Percentiles rank a stretch among this genome's conserved stretches.
Evolutionary conservation across 2,329 filamentous ascomycete genomes (phyloP).

Genomic region (Fusarium anguioides): DNA sequence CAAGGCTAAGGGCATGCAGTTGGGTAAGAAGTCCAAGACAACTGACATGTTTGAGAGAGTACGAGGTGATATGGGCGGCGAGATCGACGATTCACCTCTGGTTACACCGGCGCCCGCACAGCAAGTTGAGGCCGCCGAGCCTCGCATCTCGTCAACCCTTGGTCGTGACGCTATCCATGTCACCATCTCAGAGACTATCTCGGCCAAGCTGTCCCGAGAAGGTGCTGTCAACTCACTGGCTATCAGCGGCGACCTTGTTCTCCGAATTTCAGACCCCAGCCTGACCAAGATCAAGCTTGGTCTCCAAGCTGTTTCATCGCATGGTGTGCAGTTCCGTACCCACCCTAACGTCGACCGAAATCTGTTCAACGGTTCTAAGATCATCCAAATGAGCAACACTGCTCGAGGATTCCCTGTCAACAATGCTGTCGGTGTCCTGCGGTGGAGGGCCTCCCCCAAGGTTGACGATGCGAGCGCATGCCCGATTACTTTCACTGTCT

Average conservation of each 20-base stretch:
- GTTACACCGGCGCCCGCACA: slow-evolving; percentile 67
- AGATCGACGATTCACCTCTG: slow-evolving; percentile 81
- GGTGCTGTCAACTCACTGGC: slow-evolving; percentile 87
- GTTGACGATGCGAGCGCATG: slow-evolving; percentile 82
- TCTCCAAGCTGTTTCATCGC: slow-evolving; percentile 78
- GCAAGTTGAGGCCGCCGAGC: slow-evolving; percentile 63
- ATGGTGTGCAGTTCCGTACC: slow-evolving; percentile 91
- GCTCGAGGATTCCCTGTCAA: slow-evolving; percentile 93
- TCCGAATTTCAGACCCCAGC: slow-evolving; percentile 88
- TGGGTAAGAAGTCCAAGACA: slow-evolving; percentile 98
- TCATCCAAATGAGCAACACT: slow-evolving; percentile 90
- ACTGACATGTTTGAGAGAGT: slow-evolving; percentile 98
- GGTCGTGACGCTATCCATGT: slow-evolving; percentile 90
- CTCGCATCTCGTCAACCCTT: slow-evolving; percentile 71
- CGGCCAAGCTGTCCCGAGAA: slow-evolving; percentile 87
- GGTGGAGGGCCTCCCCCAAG: slow-evolving; percentile 89
- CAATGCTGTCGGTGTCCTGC: slow-evolving; percentile 90
- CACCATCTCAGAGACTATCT: slow-evolving; percentile 89
- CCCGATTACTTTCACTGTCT: slow-evolving; percentile 96
- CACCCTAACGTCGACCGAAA: slow-evolving; percentile 96
- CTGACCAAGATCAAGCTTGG: slow-evolving; percentile 93
- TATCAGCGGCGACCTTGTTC: slow-evolving; percentile 90
- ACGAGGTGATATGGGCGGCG: slow-evolving; percentile 87
- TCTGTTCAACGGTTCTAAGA: slow-evolving; percentile 83
- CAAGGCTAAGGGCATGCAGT: slow-evolving; percentile 98